Conservation (phyloP, 2,329 filamentous ascomycete species). For the Fusarium sp. region DNA sequence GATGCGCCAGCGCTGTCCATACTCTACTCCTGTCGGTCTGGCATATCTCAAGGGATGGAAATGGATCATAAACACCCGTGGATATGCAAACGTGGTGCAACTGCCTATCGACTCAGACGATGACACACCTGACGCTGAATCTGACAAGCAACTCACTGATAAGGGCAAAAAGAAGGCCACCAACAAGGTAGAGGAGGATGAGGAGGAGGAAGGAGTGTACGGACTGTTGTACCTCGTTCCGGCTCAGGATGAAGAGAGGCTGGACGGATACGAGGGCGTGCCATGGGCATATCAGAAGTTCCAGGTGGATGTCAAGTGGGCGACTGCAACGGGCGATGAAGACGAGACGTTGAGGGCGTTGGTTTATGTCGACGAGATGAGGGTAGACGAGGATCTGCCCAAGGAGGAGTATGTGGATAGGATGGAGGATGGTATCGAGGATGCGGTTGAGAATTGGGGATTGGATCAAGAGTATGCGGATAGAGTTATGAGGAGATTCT, state of each 20-base stretch:
- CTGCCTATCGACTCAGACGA: slow-evolving; percentile 24
- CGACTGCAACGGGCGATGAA: slow-evolving; percentile 37
- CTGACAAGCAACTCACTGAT: neutral
- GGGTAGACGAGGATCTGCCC: slow-evolving; percentile 54
- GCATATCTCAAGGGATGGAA: slow-evolving; percentile 66
- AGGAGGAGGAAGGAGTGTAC: slow-evolving; percentile 58
- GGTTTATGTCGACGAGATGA: slow-evolving; percentile 68
- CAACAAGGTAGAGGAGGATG: neutral
- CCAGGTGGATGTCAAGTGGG: slow-evolving; percentile 49
- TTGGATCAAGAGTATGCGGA: slow-evolving; percentile 67
- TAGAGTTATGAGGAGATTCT: slow-evolving; percentile 62
- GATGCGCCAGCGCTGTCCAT: slow-evolving; percentile 72
- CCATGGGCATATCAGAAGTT: slow-evolving; percentile 69
- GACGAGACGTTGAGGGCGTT: slow-evolving; percentile 55
- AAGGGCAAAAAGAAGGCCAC: slow-evolving; percentile 20
- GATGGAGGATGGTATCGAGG: slow-evolving; percentile 72
- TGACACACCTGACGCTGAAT: slow-evolving; percentile 10
- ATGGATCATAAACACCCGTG: slow-evolving; percentile 75
- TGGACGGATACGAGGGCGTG: slow-evolving; percentile 72
- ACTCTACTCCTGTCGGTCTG: slow-evolving; percentile 65
- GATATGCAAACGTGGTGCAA: slow-evolving; percentile 75
- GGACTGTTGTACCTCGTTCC: slow-evolving; percentile 67
- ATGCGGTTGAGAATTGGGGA: slow-evolving; percentile 64
- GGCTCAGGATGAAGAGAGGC: slow-evolving; percentile 59
- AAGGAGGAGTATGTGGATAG: slow-evolving; percentile 68